Evolutionary conservation across 306 rosid genomes (phyloP).

Genomic region (Oemleria cerasiformis): DNA sequence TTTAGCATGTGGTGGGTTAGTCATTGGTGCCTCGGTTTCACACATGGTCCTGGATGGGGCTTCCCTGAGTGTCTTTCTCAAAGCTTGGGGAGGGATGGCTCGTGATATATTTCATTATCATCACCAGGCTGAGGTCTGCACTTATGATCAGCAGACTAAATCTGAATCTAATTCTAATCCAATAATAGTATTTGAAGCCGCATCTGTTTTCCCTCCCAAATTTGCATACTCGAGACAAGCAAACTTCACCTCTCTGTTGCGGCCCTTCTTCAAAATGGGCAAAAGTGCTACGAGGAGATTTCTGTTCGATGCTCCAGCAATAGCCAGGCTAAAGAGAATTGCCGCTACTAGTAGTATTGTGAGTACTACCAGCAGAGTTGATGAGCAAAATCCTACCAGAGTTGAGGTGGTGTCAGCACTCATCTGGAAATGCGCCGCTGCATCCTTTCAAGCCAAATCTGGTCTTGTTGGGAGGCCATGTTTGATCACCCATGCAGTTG

Average conservation of each 20-base stretch:
- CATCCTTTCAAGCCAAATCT: not conserved
- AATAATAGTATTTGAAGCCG: not conserved
- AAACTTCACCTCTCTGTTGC: not conserved
- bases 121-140: not conserved
- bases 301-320: constrained; percentile 8
- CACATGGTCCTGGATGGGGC: constrained; percentile 12
- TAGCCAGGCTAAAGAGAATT: constrained; percentile 1
- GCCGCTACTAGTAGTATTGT: no score
- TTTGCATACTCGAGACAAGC: not conserved
- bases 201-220: no score
- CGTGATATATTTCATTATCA: not conserved
- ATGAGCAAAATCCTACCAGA: not conserved
- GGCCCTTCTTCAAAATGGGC: not conserved
- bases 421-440: constrained; percentile 6
- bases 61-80: constrained; percentile 4
- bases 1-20: constrained; percentile 17
- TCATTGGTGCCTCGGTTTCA: constrained; percentile 4
- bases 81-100: constrained; percentile 7
- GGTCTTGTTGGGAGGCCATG: not conserved
- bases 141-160: not conserved
- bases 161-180: not conserved
- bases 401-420: constrained; percentile 4
- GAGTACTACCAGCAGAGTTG: no score
- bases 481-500: constrained; percentile 4
- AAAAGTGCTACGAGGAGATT: not conserved